phyloP scores from a whole-genome alignment of 441 rosid species.

The Eutrema salsugineum region DNA sequence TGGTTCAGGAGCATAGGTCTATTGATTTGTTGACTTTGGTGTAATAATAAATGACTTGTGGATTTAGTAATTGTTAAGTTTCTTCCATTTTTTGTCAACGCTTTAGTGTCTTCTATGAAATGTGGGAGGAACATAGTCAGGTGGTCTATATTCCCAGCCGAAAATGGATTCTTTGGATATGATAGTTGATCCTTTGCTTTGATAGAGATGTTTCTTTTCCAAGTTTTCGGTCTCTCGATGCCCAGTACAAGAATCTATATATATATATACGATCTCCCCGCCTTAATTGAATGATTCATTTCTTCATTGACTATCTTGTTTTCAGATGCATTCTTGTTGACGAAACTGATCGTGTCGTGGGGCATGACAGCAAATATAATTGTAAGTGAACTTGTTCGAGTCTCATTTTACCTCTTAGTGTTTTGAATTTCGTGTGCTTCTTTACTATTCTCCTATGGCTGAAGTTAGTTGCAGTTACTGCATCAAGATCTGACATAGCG shows the following conservation, averaged over 20 bases:
- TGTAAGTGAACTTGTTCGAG: constrained; percentile 46
- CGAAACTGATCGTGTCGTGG: constrained; percentile 75
- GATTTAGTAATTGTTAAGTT: background rate
- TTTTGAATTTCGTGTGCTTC: background rate
- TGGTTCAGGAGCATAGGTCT: background rate
- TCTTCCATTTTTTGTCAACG: background rate
- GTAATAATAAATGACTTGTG: background rate
- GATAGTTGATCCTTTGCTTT: background rate
- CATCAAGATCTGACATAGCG: background rate
- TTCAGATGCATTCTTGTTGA: constrained; percentile 97
- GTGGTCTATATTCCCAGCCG: background rate
- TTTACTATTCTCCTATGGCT: background rate
- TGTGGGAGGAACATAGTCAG: background rate
- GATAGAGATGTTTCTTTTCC: background rate
- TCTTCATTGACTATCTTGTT: constrained; percentile 6
- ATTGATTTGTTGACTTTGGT: background rate
- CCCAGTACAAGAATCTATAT: too few relatives aligned
- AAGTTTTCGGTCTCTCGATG: background rate
- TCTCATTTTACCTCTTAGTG: background rate
- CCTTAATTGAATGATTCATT: background rate
- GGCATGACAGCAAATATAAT: constrained; percentile 88
- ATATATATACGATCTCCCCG: too few relatives aligned
- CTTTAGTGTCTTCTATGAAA: background rate
- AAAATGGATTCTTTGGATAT: background rate
- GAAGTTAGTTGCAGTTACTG: background rate